Evolutionary conservation across 129 eudicot species (phyloP).

Genomic region (Escallonia rubra): DNA sequence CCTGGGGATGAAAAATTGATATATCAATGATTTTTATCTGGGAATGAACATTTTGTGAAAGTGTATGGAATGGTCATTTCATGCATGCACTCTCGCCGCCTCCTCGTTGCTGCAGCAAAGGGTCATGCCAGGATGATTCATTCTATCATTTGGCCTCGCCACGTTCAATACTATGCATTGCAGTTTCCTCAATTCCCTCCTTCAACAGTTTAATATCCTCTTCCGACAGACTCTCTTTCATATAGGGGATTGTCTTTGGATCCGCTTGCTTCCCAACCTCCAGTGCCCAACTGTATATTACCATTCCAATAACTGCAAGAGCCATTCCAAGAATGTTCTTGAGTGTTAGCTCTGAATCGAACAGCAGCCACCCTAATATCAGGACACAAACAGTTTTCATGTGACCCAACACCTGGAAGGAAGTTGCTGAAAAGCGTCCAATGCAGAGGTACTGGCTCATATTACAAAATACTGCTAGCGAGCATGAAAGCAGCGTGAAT

Average conservation of each 20-base stretch:
- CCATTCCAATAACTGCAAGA: slow-evolving; percentile 22
- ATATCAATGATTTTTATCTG: too few species aligned
- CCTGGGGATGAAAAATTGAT: too few species aligned
- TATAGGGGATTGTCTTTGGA: background rate
- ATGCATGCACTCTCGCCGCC: background rate
- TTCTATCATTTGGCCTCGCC: background rate
- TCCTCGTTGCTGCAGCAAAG: background rate
- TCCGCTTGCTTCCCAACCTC: slow-evolving; percentile 18
- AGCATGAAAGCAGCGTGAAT: slow-evolving; percentile 23
- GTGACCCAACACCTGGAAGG: slow-evolving; percentile 31
- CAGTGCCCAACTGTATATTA: slow-evolving; percentile 29
- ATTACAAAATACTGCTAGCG: slow-evolving; percentile 25
- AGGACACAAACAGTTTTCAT: slow-evolving; percentile 33
- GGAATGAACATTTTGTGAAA: too few species aligned
- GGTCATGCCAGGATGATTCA: background rate
- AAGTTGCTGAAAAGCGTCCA: slow-evolving; percentile 30
- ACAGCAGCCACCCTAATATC: slow-evolving; percentile 23
- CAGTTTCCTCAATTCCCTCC: slow-evolving; percentile 10
- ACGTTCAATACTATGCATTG: background rate
- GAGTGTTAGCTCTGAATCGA: slow-evolving; percentile 21
- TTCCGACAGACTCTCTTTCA: slow-evolving; percentile 10
- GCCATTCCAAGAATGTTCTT: slow-evolving; percentile 29
- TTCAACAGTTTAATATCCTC: slow-evolving; percentile 22
- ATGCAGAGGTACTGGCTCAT: slow-evolving; percentile 32
- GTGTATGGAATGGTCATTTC: too few species aligned